Evolutionary conservation across 2,329 filamentous ascomycete species (phyloP), one percentile per base, ranked within the genome.

Genomic region (Neopestalotiopsis clavispora): DNA sequence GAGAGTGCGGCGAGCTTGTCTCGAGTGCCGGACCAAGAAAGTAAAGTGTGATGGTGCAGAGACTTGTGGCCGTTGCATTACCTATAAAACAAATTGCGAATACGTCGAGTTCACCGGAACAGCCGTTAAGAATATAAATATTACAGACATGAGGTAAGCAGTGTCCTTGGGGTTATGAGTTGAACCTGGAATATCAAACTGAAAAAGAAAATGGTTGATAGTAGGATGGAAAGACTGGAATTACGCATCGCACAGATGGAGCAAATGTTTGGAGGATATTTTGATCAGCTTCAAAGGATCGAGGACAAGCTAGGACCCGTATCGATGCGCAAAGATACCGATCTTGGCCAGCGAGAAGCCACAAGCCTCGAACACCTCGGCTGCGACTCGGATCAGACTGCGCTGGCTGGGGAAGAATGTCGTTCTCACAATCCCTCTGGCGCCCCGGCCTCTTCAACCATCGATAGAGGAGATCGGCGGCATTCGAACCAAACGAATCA

Each of bases 11-110:
- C 62, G 62, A 3, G 62, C 62, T n/a, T 65, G 62, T 12, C 28
- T 65, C 62, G 62, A 65, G 20, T 65, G 62, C 38, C 62, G 40
- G 9, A 65, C 62, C 6, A 45, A 52, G 38, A 65, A 65, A 20
- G 62, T 65, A 20, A 65, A 65, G 9, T 65, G 60, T 23, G 45
- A 52, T 40, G 62, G 40, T 23, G 34, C 40, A 28, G 62, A 65
- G 14, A 45, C n/a, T 34, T 65, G 40, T 23, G 17, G 40, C 62
- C 62, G 62, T 20, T 65, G 62, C 20, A 20, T 23, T 30, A 32
- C 34, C 4, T 63, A 63, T n/a, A 14, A 32, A 5, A 49, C 52
- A n/a, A 20, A 34, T 20, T 65, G 40, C 40, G 62, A 65, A 20
- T 65, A 65, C 14, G 57, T 65, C 34, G 60, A 42, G 7, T n/a